These are phyloP conservation scores for Radiomyces spectabilis DNA, from an alignment of 192 early-diverging fungal genomes.

Conservation along the genomic window DNA sequence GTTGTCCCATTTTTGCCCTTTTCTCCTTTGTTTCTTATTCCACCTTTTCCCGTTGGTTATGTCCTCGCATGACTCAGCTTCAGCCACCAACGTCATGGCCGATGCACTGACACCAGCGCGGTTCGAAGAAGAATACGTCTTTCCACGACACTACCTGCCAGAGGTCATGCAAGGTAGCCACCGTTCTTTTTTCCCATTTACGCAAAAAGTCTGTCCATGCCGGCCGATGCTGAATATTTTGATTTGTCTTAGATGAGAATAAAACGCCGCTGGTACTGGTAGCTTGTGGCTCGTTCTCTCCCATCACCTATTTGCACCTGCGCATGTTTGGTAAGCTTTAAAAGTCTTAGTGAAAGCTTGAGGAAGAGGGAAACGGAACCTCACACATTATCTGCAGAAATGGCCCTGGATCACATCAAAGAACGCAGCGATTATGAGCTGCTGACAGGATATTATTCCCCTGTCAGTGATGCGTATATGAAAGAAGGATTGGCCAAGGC, in stretches of 20 bases:
- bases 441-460: constrained; percentile 94
- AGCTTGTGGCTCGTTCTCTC: constrained; percentile 96
- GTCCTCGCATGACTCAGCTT: neutral
- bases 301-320: constrained; percentile 94
- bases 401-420: constrained; percentile 84
- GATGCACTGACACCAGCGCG: neutral
- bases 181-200: neutral
- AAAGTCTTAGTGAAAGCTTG: too few relatives aligned
- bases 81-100: neutral
- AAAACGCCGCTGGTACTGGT: constrained; percentile 87
- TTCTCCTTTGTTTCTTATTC: too few relatives aligned
- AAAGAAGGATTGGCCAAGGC: constrained; percentile 88
- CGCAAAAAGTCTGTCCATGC: neutral
- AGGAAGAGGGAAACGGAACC: too few relatives aligned
- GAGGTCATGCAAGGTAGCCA: constrained; percentile 7
- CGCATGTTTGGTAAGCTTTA: constrained; percentile 97
- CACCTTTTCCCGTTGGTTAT: too few relatives aligned
- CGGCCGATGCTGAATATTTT: neutral
- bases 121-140: constrained; percentile 10
- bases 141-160: constrained; percentile 7
- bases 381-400: constrained; percentile 49
- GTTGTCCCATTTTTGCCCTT: too few relatives aligned
- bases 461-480: constrained; percentile 89
- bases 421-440: constrained; percentile 77
- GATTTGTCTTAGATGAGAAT: constrained; percentile 34